Evolutionary conservation across 768 basidiomycete species (phyloP), one percentile per base, ranked within the genome.

Genomic region (Psilocybe azurescens): DNA sequence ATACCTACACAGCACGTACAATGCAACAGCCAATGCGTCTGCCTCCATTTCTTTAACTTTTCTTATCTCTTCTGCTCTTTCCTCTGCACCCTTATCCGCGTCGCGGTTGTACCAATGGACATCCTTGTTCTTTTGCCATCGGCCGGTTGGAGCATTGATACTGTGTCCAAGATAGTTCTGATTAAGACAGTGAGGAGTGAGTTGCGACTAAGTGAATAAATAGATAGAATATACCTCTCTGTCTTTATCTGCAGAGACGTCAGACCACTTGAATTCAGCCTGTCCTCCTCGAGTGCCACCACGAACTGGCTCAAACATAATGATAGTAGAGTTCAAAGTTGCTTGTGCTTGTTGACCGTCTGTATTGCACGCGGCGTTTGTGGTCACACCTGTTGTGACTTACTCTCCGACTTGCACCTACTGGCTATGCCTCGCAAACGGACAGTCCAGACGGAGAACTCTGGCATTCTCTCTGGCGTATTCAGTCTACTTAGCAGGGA

Each of bases 81-180:
- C 86, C 10, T 73, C 73, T 13, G 85, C 85, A 3, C 67, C 67
- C 13, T 69, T 64, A 1, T 72, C 69, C 36, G 49, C n/a, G 20
- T 95, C 93, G 30, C 95, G 87, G 68, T 79, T 86, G 72, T 97
- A 99, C 96, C 96, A 99, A 69, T 97, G 95, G 14, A 99, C 78
- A 70, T 99, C 96, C 73, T 96, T 95, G 79, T 95, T 94, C 78
- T 96, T 96, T 77, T 97, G 96, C 96, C 96, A 99, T 51, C 96
- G 82, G 1, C 96, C 96, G 1, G 93, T 93, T 0, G 96, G 96
- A 2, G 96, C 96, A 70, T 96, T 96, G 77, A 97, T 86, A 56
- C 93, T 93, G 73, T 97, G 94, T 4, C 96, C 96, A 2, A 99
- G 87, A 74, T 99, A 99, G 77, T 97, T 90, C 90, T 98, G 70